phyloP scores from a whole-genome alignment of 495 filamentous ascomycete species.

The Immersiella caudata region DNA sequence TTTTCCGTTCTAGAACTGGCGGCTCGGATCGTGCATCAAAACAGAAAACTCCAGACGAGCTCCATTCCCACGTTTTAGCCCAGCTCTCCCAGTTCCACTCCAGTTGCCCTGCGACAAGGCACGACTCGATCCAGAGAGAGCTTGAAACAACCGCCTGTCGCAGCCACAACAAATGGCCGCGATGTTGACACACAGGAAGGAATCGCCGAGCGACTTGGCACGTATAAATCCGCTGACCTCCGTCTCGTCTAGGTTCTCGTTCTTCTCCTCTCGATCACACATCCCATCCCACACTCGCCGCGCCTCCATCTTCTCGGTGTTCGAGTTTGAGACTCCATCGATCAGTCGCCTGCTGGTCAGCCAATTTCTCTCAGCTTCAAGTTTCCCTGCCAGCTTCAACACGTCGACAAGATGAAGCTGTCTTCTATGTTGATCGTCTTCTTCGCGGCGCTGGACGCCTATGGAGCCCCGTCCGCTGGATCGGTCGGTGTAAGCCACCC shows the following conservation, averaged over 20 bases:
- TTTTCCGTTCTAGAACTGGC: no score
- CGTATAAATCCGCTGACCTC: background rate
- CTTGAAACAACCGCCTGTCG: background rate
- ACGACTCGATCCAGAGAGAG: background rate
- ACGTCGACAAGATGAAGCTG: slow-evolving; percentile 6
- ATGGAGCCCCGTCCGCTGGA: background rate
- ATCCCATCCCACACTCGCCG: background rate
- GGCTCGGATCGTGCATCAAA: no score
- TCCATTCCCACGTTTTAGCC: background rate
- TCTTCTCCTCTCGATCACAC: background rate
- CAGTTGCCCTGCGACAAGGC: background rate
- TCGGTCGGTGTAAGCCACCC: background rate
- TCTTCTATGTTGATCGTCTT: slow-evolving; percentile 2
- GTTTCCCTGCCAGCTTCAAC: background rate
- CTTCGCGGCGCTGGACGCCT: slow-evolving; percentile 9
- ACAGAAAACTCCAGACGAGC: background rate
- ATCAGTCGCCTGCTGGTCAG: background rate
- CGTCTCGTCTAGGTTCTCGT: background rate
- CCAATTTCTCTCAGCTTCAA: background rate
- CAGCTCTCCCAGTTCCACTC: background rate
- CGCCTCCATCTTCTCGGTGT: background rate
- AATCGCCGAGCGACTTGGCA: background rate
- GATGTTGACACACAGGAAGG: background rate
- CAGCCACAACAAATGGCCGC: background rate
- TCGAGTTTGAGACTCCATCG: background rate